A percentile compares a stretch with the other conserved stretches of the same genome.
These are phyloP conservation scores for Viola pubescens DNA, from an alignment of 441 rosid genomes.

Conservation along the genomic window DNA sequence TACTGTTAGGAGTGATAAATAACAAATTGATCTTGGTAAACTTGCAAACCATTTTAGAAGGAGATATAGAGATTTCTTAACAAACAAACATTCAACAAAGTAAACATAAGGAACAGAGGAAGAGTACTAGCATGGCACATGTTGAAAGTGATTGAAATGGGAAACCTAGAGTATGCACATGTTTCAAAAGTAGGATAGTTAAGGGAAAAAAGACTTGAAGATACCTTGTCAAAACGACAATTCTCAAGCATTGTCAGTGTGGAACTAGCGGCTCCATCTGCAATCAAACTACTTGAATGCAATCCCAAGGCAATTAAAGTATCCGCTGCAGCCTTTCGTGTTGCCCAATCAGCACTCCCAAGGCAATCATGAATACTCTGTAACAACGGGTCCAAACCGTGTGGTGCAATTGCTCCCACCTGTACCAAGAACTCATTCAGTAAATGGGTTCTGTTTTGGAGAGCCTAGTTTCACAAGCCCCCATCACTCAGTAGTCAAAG, in stretches of 20 bases:
- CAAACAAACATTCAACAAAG: background rate
- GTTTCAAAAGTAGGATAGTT: background rate
- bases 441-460: too few relatives aligned
- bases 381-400: conserved; percentile 67
- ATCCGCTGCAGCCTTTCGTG: conserved; percentile 96
- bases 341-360: conserved; percentile 92
- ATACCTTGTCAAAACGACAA: conserved; percentile 94
- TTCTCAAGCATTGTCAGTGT: conserved; percentile 65
- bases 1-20: too few relatives aligned
- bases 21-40: too few relatives aligned
- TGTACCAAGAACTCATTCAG: conserved; percentile 25
- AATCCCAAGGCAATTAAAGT: conserved; percentile 64
- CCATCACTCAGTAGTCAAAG: too few relatives aligned
- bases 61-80: background rate
- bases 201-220: conserved; percentile 2
- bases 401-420: conserved; percentile 92
- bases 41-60: background rate
- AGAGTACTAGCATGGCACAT: background rate
- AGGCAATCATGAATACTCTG: conserved; percentile 83
- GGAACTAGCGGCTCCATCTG: conserved; percentile 54
- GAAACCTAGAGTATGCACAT: background rate
- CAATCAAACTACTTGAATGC: conserved; percentile 67
- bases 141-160: background rate
- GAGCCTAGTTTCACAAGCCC: too few relatives aligned
- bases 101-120: background rate